A percentile compares a stretch with the other conserved stretches of the same genome.
These are phyloP conservation scores for Bipolaris sorokiniana DNA, from an alignment of 2,329 filamentous ascomycete species.

Conservation along the genomic window DNA sequence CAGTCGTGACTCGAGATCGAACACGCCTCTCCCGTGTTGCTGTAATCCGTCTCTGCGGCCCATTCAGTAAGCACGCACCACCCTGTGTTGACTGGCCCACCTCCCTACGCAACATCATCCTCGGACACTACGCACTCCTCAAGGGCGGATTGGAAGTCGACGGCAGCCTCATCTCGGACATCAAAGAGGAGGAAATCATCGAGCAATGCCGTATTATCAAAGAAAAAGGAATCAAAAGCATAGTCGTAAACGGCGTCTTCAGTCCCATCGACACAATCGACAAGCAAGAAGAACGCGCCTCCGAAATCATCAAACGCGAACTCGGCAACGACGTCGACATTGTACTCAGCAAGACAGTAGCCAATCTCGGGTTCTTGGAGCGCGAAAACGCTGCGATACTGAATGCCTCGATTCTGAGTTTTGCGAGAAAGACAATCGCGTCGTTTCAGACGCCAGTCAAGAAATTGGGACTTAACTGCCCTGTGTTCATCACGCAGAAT, in stretches of 20 bases:
- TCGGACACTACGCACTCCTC: constrained; percentile 54
- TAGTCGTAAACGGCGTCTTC: constrained; percentile 65
- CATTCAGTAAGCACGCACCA: constrained; percentile 57
- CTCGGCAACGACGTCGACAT: constrained; percentile 56
- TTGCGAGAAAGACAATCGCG: constrained; percentile 55
- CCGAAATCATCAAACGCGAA: constrained; percentile 56
- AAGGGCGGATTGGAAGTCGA: constrained; percentile 60
- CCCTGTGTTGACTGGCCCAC: constrained; percentile 59
- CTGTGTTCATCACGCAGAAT: constrained; percentile 60
- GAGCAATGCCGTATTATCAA: constrained; percentile 54
- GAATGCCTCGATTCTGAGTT: constrained; percentile 57
- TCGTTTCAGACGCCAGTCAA: constrained; percentile 56
- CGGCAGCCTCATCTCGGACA: constrained; percentile 53
- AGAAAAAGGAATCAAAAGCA: constrained; percentile 52
- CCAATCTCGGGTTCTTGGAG: constrained; percentile 58
- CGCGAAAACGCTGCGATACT: constrained; percentile 60
- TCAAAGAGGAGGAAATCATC: constrained; percentile 55
- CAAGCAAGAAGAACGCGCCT: constrained; percentile 59
- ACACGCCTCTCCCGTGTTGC: constrained; percentile 59
- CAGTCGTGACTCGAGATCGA: constrained; percentile 58
- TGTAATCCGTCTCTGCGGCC: constrained; percentile 58
- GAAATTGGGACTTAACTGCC: constrained; percentile 54
- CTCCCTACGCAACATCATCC: constrained; percentile 54
- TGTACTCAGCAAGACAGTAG: constrained; percentile 59
- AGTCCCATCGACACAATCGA: constrained; percentile 63